Evolutionary conservation across 2,329 filamentous ascomycete species (phyloP).

Genomic region (Clonostachys sp.): DNA sequence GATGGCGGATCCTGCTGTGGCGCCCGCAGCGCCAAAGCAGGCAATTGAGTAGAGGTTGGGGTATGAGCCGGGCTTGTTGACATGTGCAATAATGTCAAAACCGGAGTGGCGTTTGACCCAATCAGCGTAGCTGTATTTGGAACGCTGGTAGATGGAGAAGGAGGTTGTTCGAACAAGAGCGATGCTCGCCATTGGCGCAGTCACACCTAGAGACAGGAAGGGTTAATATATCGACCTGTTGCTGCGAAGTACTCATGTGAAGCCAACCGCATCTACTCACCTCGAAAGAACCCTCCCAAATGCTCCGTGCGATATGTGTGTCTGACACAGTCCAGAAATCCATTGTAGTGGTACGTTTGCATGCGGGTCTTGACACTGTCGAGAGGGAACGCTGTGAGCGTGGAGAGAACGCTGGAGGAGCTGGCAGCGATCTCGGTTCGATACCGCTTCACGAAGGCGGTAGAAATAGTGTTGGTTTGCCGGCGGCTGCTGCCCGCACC

Average conservation of each 20-base stretch:
- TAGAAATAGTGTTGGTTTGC: conserved; percentile 22
- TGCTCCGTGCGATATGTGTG: conserved; percentile 75
- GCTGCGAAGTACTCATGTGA: too few relatives aligned
- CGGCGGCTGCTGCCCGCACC: conserved; percentile 5
- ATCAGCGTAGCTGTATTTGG: conserved; percentile 68
- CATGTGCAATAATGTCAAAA: conserved; percentile 68
- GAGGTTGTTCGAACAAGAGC: conserved; percentile 74
- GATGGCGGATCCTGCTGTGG: conserved; percentile 74
- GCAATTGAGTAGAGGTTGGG: conserved; percentile 69
- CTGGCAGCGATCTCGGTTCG: conserved; percentile 77
- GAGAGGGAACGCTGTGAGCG: conserved; percentile 76
- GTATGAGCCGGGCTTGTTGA: conserved; percentile 64
- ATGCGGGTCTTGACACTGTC: conserved; percentile 89
- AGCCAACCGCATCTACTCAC: conserved; percentile 34
- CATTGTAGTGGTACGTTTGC: conserved; percentile 79
- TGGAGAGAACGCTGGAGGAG: conserved; percentile 72
- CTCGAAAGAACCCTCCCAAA: conserved; percentile 73
- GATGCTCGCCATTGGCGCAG: conserved; percentile 75
- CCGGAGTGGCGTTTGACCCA: conserved; percentile 64
- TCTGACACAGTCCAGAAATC: conserved; percentile 68
- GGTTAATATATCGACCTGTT: background rate
- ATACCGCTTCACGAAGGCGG: conserved; percentile 63
- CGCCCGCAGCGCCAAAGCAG: conserved; percentile 75
- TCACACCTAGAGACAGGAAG: conserved; percentile 50
- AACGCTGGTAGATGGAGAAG: conserved; percentile 74